Base-by-base conservation (phyloP, 177 flowering plant species). In the Vitis hybrid region DNA sequence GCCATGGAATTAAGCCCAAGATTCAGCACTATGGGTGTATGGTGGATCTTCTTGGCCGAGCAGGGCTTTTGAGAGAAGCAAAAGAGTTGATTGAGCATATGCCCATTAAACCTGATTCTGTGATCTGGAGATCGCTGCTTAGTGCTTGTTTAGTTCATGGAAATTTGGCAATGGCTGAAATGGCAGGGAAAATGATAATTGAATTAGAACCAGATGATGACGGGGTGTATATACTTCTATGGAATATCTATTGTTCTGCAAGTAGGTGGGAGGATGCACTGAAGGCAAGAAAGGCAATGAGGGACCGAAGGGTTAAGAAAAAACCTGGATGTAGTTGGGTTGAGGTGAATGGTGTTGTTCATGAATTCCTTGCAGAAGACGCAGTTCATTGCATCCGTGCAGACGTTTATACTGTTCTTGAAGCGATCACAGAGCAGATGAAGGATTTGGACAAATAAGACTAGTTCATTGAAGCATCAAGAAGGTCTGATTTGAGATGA, bases 281-380 rank as follows among this genome's bases (percentile, higher is more conserved):
- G 61, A 76, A 75, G 73, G 75, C 60, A 60, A 79, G 81, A 59
- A 76, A 76, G 60, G 59, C 71, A 76, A 85, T 85, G 88, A 77
- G 78, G 63, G 75, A 74, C 58, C 70, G 70, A 33, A 71, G 67
- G 51, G 69, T 85, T 48, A 76, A 76, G 72, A 85, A 85, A 76
- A 77, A 65, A 67, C 86, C 86, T 2, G 88, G 88, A 3, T 81
- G 80, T 67, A 85, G 88, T 67, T 83, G 84, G 83, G 66, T 85
- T 48, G 86, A 83, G 64, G 73, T 83, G 45, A 73, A 78, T 49
- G 83, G 80, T 21, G 75, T 70, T 74, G 82, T 81, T 74, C 82
- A 79, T 71, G 84, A 82, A 48, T 85, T 85, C 48, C 66, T 81
- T 53, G 85, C 79, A 13, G 85, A 74, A 62, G 77, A 75, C 51